phyloP scores from a whole-genome alignment of 495 filamentous ascomycete genomes.

The Corynascus novoguineensis region DNA sequence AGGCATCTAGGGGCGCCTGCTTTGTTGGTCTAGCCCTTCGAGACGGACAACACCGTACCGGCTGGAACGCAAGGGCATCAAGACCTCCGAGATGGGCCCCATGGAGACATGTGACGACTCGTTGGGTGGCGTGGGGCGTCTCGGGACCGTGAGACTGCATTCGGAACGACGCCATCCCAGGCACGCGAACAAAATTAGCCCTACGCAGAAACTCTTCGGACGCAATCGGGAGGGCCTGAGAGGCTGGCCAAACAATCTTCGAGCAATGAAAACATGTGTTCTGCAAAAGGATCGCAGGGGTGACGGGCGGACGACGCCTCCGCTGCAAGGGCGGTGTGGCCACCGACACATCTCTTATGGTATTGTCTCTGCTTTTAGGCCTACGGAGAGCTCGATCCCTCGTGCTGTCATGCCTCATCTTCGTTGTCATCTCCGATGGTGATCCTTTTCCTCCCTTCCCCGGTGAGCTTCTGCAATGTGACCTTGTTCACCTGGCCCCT shows the following conservation, averaged over 20 bases:
- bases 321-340: constrained; percentile 22
- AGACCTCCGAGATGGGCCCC: constrained; percentile 9
- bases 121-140: constrained; percentile 8
- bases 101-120: constrained; percentile 15
- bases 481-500: constrained; percentile 81
- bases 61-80: constrained; percentile 43
- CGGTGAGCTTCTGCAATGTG: constrained; percentile 78
- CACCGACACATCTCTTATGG: constrained; percentile 20
- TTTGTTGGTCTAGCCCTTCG: constrained; percentile 10
- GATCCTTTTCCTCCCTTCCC: constrained; percentile 78
- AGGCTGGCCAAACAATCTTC: constrained; percentile 17
- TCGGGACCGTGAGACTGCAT: constrained; percentile 12
- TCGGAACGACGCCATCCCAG: constrained; percentile 14
- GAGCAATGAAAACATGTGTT: constrained; percentile 12
- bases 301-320: constrained; percentile 11
- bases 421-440: constrained; percentile 70
- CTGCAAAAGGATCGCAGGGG: constrained; percentile 15
- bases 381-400: constrained; percentile 22
- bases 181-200: constrained; percentile 28
- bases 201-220: constrained; percentile 20
- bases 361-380: constrained; percentile 15
- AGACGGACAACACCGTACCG: constrained; percentile 12
- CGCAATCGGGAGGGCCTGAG: constrained; percentile 4
- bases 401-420: constrained; percentile 39
- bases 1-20: constrained; percentile 19